A percentile compares a stretch with the other conserved stretches of the same genome.
phyloP scores from a whole-genome alignment of 139 green algal species.

The Volvox africanus region DNA sequence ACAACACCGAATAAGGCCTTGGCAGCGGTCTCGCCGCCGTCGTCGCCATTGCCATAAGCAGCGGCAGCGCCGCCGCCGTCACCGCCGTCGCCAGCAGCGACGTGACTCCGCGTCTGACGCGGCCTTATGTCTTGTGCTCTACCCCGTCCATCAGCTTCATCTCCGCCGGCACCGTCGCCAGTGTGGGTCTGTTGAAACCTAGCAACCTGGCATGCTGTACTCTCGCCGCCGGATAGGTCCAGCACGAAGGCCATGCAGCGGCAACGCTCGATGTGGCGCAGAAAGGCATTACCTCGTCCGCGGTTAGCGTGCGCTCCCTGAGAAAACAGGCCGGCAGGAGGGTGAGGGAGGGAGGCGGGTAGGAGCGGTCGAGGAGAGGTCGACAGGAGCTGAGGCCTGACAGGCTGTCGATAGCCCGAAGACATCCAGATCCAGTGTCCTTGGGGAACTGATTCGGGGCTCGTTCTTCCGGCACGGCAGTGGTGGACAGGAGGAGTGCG shows the following conservation, averaged over 20 bases:
- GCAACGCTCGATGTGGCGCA: slow-evolving; percentile 79
- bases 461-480: too few species aligned
- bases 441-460: too few species aligned
- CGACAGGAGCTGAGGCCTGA: background rate
- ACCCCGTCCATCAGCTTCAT: too few species aligned
- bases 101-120: background rate
- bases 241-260: slow-evolving; percentile 74
- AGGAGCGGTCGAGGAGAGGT: background rate
- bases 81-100: background rate
- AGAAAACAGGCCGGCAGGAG: background rate
- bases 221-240: slow-evolving; percentile 58
- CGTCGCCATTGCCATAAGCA: background rate
- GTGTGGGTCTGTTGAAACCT: too few species aligned
- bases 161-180: too few species aligned
- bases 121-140: background rate
- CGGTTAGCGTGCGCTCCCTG: slow-evolving; percentile 57
- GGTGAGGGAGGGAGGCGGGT: background rate
- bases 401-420: background rate
- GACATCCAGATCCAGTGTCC: background rate
- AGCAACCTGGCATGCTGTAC: background rate
- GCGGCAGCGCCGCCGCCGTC: background rate
- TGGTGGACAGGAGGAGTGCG: background rate
- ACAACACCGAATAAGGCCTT: background rate
- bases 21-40: background rate
- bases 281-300: slow-evolving; percentile 80